Evolutionary conservation across 1,139 yeast species (phyloP), one percentile per base, ranked within the genome.

Genomic region (Arxiozyma bovina): DNA sequence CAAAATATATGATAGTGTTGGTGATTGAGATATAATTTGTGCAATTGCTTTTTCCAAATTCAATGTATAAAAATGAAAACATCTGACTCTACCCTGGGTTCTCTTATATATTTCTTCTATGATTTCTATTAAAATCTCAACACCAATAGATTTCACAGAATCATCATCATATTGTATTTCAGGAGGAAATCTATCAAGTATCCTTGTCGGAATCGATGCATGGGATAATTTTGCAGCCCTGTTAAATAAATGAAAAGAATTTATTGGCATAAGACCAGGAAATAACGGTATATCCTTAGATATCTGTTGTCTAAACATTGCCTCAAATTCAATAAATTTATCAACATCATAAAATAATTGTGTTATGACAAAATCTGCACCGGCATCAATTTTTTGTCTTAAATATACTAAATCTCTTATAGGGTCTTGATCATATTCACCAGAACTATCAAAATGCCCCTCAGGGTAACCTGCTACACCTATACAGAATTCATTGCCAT

Each of bases 381-480:
- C 99, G 0, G 95, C 96, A 60, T 87, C 84, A 58, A 91, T 80
- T 69, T 93, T 93, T 63, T 87, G 94, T 58, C 83, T 81, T 68
- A 90, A 76, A 67, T 73, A 87, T 7, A 91, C 89, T 53, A 89
- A 67, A 68, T 90, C 96, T 51, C 77, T 76, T 34, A 67, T 65
- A 0, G 83, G 82, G 63, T 80, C 78, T 68, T 88, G 96, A 45
- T 74, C 73, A 53, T 73, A 75, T 59, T 82, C 87, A 9, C 87
- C 78, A 21, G 91, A 89, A 78, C 47, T 87, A 50, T 53, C 50
- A 20, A 52, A 90, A 71, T 93, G 98, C 25, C 99, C 99, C 66
- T 93, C 96, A 9, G 97, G 97, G 69, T 91, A 91, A 1, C 93
- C 96, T 3, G 96, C 96, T 9, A 90, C 96, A 52, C 96, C 96